Evolutionary conservation across 345 rosid species (phyloP), one percentile per base, ranked within the genome.

Genomic region (Arabidopsis thaliana): DNA sequence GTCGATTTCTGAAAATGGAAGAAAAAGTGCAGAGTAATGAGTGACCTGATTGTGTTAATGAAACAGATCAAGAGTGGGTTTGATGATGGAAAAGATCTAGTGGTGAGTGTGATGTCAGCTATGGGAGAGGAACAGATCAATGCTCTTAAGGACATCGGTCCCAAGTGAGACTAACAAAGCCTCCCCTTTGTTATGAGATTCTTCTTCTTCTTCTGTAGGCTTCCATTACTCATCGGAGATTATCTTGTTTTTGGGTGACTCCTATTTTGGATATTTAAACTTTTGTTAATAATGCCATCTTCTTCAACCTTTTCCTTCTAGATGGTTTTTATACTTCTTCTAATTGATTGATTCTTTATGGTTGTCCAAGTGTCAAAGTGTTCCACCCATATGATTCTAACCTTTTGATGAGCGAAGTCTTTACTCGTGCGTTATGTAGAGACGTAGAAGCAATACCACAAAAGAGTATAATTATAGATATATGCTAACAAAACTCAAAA

Each of bases 81-180:
- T 81, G 85, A 59, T 8, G 89, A 85, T 7, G 93, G 91, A 7
- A 88, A 90, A 57, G 91, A 90, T 79, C 86, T 88, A 40, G 89
- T 87, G 57, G 91, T 90, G 82, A 40, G 82, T 41, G 91, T 90
- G 71, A 87, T 88, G 96, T 85, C 87, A 63, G 81, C 96, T 37
- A 90, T 88, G 96, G 91, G 96, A 67, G 96, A 90, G 78, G 96
- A 90, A 85, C 96, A 88, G 82, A 88, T 88, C 70, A 81, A 87
- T 69, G 85, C 87, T 55, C 80, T 87, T 9, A 88, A 88, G 82
- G 96, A 90, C 73, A 86, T 88, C 79, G 93, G 93, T 52, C 86
- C 96, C 32, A 90, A 84, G 67, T 66, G 60, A 65, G 10, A 28
- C 8, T 20, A 40, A 23, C 22, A 50, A 48, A 38, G 20, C 5